Percentiles rank a stretch among this genome's conserved stretches.
Conservation (phyloP, 495 filamentous ascomycete genomes). For the Tuber umbilicatum region DNA sequence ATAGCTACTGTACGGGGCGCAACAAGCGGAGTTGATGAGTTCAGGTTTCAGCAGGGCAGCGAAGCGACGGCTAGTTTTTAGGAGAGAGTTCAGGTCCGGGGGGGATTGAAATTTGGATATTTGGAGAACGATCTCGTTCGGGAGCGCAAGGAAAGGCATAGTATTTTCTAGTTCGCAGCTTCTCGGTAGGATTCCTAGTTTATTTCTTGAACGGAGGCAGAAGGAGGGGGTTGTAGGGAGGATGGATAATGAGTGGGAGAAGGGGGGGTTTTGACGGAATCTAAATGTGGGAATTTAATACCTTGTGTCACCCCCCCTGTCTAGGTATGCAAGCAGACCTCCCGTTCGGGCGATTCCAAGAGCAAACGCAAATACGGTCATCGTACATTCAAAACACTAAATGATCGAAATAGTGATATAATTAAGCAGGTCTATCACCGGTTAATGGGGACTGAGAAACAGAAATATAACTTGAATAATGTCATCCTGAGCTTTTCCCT, state of each 20-base stretch:
- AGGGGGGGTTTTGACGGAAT: neutral
- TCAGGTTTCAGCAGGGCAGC: conserved; percentile 10
- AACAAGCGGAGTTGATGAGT: conserved; percentile 7
- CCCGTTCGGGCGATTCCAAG: too few species aligned
- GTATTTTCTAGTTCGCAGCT: neutral
- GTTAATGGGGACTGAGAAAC: neutral
- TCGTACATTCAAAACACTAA: neutral
- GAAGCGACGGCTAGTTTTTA: conserved; percentile 16
- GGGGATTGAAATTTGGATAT: conserved; percentile 5
- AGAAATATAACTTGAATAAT: neutral
- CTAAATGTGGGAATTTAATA: too few species aligned
- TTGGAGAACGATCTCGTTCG: conserved; percentile 5
- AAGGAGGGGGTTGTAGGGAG: neutral
- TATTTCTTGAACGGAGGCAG: neutral
- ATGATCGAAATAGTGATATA: neutral
- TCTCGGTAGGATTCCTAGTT: neutral
- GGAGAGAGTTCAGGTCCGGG: conserved; percentile 9
- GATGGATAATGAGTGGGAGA: neutral
- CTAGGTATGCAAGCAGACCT: too few species aligned
- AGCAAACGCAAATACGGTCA: too few species aligned
- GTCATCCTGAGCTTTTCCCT: neutral
- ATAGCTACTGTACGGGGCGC: neutral
- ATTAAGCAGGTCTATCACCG: neutral
- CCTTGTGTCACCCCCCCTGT: too few species aligned
- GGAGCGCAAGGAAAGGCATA: neutral